Evolutionary conservation across 2,329 filamentous ascomycete species (phyloP), one percentile per base, ranked within the genome.

Genomic region (Onygena corvina): DNA sequence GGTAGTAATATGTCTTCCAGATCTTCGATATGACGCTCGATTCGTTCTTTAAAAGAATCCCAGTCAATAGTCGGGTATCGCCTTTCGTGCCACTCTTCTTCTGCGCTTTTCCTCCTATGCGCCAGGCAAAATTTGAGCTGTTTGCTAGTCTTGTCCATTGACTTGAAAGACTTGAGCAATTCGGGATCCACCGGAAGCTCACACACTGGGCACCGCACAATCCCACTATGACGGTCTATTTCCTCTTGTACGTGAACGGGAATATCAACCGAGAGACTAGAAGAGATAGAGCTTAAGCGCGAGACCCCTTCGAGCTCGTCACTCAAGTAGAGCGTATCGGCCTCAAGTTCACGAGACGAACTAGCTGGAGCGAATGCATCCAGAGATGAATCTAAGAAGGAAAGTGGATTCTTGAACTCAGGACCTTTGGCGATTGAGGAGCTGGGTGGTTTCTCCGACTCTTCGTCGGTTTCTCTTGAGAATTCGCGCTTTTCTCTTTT

Each of bases 31-130:
- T 86, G 76, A 3, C 64, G 59, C 3, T 67, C 61, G 25, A 89
- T 75, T 4, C 86, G 77, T 3, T 60, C 53, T 14, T 79, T 72
- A 20, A 93, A 71, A 0, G 56, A 59, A 1, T 67, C 62, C 86
- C 86, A 94, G 51, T 86, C 67, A 47, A 94, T 83, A 0, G 67
- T 62, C 0, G 87, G 87, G 61, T 90, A 92, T 0, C 76, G 74
- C 36, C 70, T 74, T 11, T 71, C 61, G 7, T 57, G 51, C 70
- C 75, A 78, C 50, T 73, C 65, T 14, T 63, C 53, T 55, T 66
- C 56, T 50, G 81, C 82, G 2, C 75, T 68, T 25, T 69, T 66
- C 51, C 69, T 73, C 57, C 76, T 77, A 67, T 87, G 84, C 5
- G 71, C 66, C 36, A 72, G 69, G 62, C 83, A 87, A 62, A 87